Percentiles rank a stretch among this genome's conserved stretches.
phyloP scores from a whole-genome alignment of 352 stramenopile genomes.

The Blastocystis sp. region DNA sequence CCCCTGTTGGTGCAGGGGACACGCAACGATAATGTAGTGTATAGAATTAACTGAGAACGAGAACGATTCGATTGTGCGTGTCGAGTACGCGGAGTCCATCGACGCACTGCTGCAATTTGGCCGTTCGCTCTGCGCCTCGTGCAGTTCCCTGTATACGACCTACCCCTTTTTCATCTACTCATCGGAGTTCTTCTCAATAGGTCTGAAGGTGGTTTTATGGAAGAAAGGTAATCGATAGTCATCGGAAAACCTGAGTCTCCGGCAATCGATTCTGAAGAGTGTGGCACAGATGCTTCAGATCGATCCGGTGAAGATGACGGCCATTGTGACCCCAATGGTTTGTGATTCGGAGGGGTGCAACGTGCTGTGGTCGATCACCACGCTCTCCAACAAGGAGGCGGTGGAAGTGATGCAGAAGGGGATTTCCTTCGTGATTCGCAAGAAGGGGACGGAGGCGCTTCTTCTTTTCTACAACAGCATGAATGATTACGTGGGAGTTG shows the following conservation, averaged over 20 bases:
- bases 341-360: background rate
- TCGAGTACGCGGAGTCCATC: slow-evolving; percentile 34
- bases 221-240: background rate
- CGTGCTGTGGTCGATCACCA: background rate
- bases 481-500: slow-evolving; percentile 42
- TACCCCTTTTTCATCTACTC: slow-evolving; percentile 10
- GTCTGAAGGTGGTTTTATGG: background rate
- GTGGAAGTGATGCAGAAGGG: background rate
- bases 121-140: background rate
- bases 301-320: background rate
- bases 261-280: background rate
- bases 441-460: background rate
- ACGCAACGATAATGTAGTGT: background rate
- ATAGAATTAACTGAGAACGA: background rate
- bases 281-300: slow-evolving; percentile 1
- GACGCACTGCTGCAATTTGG: slow-evolving; percentile 3
- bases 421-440: background rate
- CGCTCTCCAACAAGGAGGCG: background rate
- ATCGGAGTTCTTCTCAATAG: background rate
- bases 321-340: background rate
- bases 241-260: slow-evolving; percentile 28
- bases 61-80: slow-evolving; percentile 7
- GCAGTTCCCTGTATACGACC: background rate
- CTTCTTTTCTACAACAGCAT: slow-evolving; percentile 30
- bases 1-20: background rate